Conservation (phyloP, 768 basidiomycete genomes). For the Amanita exitialis region DNA sequence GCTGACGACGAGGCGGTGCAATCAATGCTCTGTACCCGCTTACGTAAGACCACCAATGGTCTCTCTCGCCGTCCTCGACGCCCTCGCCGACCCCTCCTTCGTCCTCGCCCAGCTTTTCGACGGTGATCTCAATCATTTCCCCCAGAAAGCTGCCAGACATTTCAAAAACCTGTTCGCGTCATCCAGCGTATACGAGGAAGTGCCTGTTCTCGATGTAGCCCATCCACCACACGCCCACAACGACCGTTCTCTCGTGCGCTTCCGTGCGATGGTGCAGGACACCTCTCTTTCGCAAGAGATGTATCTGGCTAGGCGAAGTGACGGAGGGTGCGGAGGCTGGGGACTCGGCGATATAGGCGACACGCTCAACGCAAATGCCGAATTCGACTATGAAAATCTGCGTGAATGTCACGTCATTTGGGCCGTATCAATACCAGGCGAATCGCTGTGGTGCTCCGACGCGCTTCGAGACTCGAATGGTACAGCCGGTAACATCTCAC, state of each 20-base stretch:
- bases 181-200: conserved; percentile 25
- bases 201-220: conserved; percentile 41
- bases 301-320: conserved; percentile 42
- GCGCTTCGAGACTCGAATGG: conserved; percentile 7
- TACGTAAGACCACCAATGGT: background rate
- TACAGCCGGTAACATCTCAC: background rate
- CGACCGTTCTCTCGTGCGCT: conserved; percentile 54
- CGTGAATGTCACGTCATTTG: conserved; percentile 57
- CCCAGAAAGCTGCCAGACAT: background rate
- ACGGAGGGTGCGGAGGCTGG: conserved; percentile 62
- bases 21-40: no score
- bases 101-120: conserved; percentile 2
- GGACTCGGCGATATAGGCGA: conserved; percentile 36
- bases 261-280: conserved; percentile 77
- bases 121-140: conserved; percentile 1
- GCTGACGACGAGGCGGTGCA: background rate
- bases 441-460: conserved; percentile 45
- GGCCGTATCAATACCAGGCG: conserved; percentile 67
- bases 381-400: conserved; percentile 40
- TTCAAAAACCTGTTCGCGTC: background rate
- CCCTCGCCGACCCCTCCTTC: conserved; percentile 1
- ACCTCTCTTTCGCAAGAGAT: conserved; percentile 66
- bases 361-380: conserved; percentile 7
- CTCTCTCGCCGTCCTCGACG: conserved; percentile 1
- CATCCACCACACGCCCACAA: conserved; percentile 39